A percentile compares a stretch with the other conserved stretches of the same genome.
phyloP scores from a whole-genome alignment of 2,329 filamentous ascomycete genomes.

The Tolypocladium amazonense region DNA sequence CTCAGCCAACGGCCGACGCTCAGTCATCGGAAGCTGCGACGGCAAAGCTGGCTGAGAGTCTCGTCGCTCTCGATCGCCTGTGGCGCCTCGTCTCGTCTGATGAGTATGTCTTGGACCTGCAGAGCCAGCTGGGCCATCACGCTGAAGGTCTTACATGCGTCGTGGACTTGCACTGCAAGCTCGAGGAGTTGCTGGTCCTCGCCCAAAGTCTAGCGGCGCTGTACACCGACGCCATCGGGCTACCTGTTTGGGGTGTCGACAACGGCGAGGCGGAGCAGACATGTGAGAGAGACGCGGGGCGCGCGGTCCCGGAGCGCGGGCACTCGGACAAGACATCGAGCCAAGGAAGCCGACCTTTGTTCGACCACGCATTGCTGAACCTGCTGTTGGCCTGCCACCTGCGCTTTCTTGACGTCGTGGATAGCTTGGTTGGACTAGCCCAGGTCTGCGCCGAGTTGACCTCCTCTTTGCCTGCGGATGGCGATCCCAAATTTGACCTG shows the following conservation, averaged over 20 bases:
- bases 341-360: not conserved
- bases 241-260: not conserved
- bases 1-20: not conserved
- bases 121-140: conserved; percentile 11
- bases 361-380: conserved; percentile 25
- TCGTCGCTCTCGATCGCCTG: conserved; percentile 13
- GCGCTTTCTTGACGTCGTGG: conserved; percentile 25
- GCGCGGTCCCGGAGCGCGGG: not conserved
- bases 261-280: not conserved
- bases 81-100: conserved; percentile 4
- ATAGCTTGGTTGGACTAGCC: conserved; percentile 18
- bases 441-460: conserved; percentile 20
- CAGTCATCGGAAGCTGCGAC: not conserved
- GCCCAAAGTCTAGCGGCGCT: conserved; percentile 23
- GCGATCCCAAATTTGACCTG: conserved; percentile 22
- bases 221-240: conserved; percentile 19
- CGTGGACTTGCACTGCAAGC: conserved; percentile 12
- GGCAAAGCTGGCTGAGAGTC: conserved; percentile 9
- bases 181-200: conserved; percentile 23
- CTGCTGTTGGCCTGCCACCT: conserved; percentile 26
- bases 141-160: conserved; percentile 12
- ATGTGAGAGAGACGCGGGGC: not conserved
- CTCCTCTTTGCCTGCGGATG: conserved; percentile 12
- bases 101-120: conserved; percentile 8
- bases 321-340: not conserved